These are phyloP conservation scores for Calonectria montana DNA, from an alignment of 2,329 filamentous ascomycete species.

Conservation along the genomic window DNA sequence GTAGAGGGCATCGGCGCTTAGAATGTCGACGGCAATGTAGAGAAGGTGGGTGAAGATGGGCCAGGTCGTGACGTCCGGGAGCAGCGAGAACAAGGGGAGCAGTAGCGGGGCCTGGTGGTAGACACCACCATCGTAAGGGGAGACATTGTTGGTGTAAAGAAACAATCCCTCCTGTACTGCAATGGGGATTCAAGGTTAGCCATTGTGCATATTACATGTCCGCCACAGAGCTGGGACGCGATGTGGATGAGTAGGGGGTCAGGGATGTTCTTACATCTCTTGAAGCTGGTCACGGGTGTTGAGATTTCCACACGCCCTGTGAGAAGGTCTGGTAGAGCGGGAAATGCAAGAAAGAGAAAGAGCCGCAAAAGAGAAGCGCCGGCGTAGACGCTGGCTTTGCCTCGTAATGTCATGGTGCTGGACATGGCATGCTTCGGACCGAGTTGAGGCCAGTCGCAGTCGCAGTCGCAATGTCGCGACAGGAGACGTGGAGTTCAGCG, in stretches of 20 bases:
- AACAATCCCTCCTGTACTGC: slow-evolving; percentile 87
- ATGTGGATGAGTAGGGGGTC: not conserved
- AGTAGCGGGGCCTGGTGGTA: slow-evolving; percentile 87
- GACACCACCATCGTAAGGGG: slow-evolving; percentile 94
- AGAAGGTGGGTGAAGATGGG: slow-evolving; percentile 83
- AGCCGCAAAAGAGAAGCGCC: slow-evolving; percentile 83
- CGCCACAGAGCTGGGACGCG: not conserved
- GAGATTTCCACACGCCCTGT: slow-evolving; percentile 96
- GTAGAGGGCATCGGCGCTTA: slow-evolving; percentile 83
- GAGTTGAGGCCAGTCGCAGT: slow-evolving; percentile 28
- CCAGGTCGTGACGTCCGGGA: slow-evolving; percentile 75
- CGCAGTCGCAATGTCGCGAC: slow-evolving; percentile 33
- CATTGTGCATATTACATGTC: not conserved
- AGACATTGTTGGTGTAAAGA: slow-evolving; percentile 95
- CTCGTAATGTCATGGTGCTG: slow-evolving; percentile 53
- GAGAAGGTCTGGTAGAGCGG: slow-evolving; percentile 84
- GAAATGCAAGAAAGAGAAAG: slow-evolving; percentile 83
- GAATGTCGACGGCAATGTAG: slow-evolving; percentile 83
- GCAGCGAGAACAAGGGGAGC: slow-evolving; percentile 88
- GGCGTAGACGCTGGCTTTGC: slow-evolving; percentile 71
- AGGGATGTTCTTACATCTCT: slow-evolving; percentile 76
- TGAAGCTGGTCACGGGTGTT: slow-evolving; percentile 97
- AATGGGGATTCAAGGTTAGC: slow-evolving; percentile 12
- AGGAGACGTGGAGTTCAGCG: slow-evolving; percentile 36
- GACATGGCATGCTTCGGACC: slow-evolving; percentile 49